Conservation (phyloP, 2,329 filamentous ascomycete species). For the Cercospora canescens region DNA sequence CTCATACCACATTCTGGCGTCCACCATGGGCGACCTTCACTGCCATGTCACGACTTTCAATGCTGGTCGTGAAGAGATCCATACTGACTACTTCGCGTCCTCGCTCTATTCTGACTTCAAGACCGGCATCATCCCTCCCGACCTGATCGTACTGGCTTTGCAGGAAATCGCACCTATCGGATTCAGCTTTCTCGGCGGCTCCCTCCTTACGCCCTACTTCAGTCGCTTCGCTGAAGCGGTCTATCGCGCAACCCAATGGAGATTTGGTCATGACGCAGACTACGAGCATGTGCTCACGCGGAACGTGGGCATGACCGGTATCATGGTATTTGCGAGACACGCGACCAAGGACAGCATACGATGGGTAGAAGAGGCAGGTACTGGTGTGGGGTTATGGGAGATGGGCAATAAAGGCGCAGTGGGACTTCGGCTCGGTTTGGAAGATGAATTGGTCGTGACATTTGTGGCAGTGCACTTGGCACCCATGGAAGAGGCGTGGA, state of each 20-base stretch:
- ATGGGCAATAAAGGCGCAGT: constrained; percentile 97
- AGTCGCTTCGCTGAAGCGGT: constrained; percentile 70
- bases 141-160: constrained; percentile 67
- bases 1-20: neutral
- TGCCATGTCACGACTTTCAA: constrained; percentile 88
- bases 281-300: constrained; percentile 71
- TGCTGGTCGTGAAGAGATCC: constrained; percentile 71
- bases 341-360: constrained; percentile 58
- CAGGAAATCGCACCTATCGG: constrained; percentile 88
- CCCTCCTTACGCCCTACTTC: constrained; percentile 75
- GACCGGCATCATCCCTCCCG: constrained; percentile 56
- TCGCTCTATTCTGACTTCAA: constrained; percentile 52
- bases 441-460: constrained; percentile 61
- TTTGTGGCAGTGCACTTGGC: constrained; percentile 88
- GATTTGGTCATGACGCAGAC: constrained; percentile 61
- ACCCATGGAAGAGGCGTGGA: constrained; percentile 77
- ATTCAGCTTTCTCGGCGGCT: constrained; percentile 81
- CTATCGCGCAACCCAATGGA: constrained; percentile 34
- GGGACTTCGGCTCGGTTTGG: constrained; percentile 69
- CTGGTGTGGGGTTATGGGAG: constrained; percentile 79
- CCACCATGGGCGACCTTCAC: constrained; percentile 52
- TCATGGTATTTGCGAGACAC: constrained; percentile 79
- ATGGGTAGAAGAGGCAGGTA: constrained; percentile 73
- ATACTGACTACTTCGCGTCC: constrained; percentile 67
- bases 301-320: constrained; percentile 85